These are phyloP conservation scores for Antitrichia curtipendula DNA, from an alignment of 225 moss, liverwort and hornwort species.

Conservation along the genomic window DNA sequence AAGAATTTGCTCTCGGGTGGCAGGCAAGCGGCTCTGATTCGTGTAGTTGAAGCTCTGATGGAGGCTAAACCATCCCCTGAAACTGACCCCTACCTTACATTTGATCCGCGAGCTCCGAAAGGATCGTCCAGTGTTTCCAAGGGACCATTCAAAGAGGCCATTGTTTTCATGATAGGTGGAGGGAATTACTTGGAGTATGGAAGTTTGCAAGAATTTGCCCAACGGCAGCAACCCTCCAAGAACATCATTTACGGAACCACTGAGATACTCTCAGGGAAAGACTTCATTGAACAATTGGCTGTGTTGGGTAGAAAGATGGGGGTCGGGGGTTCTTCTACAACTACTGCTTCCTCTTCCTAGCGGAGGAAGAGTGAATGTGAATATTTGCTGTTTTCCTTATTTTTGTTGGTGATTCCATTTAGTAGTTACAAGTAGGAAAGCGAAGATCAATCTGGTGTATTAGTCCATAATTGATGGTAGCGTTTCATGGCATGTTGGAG, in stretches of 20 bases:
- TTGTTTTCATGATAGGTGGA: constrained; percentile 98
- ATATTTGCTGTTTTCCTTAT: constrained; percentile 6
- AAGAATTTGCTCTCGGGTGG: constrained; percentile 93
- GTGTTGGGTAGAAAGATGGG: constrained; percentile 83
- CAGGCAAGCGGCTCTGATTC: constrained; percentile 73
- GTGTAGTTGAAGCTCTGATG: constrained; percentile 90
- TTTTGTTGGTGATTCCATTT: constrained; percentile 19
- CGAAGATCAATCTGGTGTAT: constrained; percentile 8
- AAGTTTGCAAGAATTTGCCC: constrained; percentile 90
- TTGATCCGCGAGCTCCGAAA: constrained; percentile 92
- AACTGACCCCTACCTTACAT: constrained; percentile 78
- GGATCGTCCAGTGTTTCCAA: constrained; percentile 63
- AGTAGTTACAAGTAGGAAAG: constrained; percentile 7
- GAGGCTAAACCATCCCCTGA: constrained; percentile 80
- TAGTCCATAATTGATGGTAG: constrained; percentile 14
- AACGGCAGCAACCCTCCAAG: constrained; percentile 85
- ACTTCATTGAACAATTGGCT: constrained; percentile 89
- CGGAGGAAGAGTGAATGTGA: constrained; percentile 28
- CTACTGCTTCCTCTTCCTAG: constrained; percentile 31
- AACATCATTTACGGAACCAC: constrained; percentile 92
- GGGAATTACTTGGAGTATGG: constrained; percentile 96
- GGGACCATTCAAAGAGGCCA: constrained; percentile 93
- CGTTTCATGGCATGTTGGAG: constrained; percentile 11
- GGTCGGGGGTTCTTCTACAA: constrained; percentile 38
- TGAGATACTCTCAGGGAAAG: constrained; percentile 81